These are phyloP conservation scores for Dryas alaskensis DNA, from an alignment of 306 rosid genomes.

Conservation along the genomic window DNA sequence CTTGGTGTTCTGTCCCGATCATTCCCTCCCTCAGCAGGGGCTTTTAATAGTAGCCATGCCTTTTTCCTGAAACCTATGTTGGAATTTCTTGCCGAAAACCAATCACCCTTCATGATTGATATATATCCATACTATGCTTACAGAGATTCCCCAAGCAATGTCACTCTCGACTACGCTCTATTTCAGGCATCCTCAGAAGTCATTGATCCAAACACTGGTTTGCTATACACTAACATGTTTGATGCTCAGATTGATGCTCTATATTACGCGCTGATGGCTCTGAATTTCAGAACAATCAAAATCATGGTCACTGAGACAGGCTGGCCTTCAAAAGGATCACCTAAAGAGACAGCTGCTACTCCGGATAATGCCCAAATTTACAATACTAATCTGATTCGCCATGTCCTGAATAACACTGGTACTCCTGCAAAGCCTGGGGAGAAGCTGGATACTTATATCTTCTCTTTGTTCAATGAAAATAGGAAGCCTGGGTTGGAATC, in stretches of 20 bases:
- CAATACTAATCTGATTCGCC: conserved; percentile 56
- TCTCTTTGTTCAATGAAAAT: conserved; percentile 80
- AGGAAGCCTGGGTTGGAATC: conserved; percentile 94
- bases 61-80: conserved; percentile 85
- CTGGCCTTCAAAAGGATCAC: conserved; percentile 98
- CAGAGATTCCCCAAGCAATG: conserved; percentile 73
- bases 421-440: conserved; percentile 52
- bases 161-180: conserved; percentile 76
- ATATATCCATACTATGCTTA: conserved; percentile 96
- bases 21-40: conserved; percentile 97
- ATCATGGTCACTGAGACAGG: conserved; percentile 96
- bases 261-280: conserved; percentile 81
- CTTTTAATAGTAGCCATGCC: conserved; percentile 83
- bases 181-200: conserved; percentile 88
- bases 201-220: conserved; percentile 94
- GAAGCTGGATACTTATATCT: conserved; percentile 46
- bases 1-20: conserved; percentile 93
- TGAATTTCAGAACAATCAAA: conserved; percentile 82
- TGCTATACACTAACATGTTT: conserved; percentile 88
- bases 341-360: conserved; percentile 85
- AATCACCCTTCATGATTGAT: conserved; percentile 94
- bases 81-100: conserved; percentile 93
- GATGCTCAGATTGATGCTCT: conserved; percentile 98
- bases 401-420: conserved; percentile 50
- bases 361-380: conserved; percentile 76